Base-by-base conservation (phyloP, 106 monocot genomes). In the Agapanthus africanus region DNA sequence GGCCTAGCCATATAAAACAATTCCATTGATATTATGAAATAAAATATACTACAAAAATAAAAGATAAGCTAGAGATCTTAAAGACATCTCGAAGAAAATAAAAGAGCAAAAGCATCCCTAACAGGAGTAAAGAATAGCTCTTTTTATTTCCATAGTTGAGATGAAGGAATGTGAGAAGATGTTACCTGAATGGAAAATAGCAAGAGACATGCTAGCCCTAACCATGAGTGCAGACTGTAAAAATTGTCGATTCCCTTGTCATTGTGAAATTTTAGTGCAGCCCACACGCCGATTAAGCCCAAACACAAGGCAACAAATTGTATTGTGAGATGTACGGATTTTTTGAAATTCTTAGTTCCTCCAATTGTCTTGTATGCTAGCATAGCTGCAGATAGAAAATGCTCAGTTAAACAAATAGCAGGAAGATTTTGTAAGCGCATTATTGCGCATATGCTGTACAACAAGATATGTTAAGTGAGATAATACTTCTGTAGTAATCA, bases 141-240 rank as follows among this genome's bases (percentile, higher is more conserved):
- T n/a, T n/a, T n/a, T n/a, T n/a, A n/a, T n/a, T n/a, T n/a, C n/a
- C n/a, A n/a, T n/a, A n/a, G n/a, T n/a, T n/a, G 19, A 35, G 16
- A 9, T 61, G 61, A 27, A 67, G 54, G 4, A 30, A 37, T 11
- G 63, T 67, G 34, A 27, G 7, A 11, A 37, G 68, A 11, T n/a
- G n/a, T n/a, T 40, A 89, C 97, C 99, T 99, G 93, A 66, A 87
- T 73, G 69, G 56, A 69, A 63, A 90, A 93, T 49, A 87, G 72
- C 49, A 93, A 63, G 70, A 99, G 68, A 33, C 87, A 85, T 21
- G 81, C 68, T 1, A 99, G 74, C 13, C 93, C 99, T 69, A 99
- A 74, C 99, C 93, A 93, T 50, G 99, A 99, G 68, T 99, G 99
- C 4, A 99, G 85, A 62, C 93, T 99, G 71, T 93, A 99, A 65